These are phyloP conservation scores for Athelia psychrophila DNA, from an alignment of 1,284 basidiomycete genomes.

Conservation along the genomic window DNA sequence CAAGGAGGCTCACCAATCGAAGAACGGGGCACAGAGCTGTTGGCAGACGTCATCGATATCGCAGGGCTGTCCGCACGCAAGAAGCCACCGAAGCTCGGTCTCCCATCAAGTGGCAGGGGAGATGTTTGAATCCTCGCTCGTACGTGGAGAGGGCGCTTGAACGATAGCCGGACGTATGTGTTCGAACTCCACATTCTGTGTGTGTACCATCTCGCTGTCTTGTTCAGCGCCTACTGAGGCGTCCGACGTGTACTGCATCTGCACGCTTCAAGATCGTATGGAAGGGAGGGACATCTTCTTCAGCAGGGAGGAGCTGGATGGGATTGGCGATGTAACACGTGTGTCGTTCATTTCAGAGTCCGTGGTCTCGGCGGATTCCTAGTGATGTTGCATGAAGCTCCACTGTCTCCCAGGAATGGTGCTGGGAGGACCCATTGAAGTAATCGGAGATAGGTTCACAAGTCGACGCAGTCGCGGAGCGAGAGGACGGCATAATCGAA, in stretches of 20 bases:
- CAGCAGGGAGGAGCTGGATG: slow-evolving; percentile 22
- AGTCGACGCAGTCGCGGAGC: neutral
- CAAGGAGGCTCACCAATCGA: slow-evolving; percentile 4
- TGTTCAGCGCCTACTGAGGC: slow-evolving; percentile 15
- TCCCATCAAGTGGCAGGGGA: slow-evolving; percentile 26
- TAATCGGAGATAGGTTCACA: neutral
- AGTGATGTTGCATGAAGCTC: neutral
- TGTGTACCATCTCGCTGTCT: slow-evolving; percentile 55
- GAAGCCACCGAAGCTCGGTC: slow-evolving; percentile 25
- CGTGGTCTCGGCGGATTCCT: neutral
- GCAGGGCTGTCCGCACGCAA: slow-evolving; percentile 51
- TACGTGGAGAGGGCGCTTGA: slow-evolving; percentile 38
- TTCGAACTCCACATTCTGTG: slow-evolving; percentile 79
- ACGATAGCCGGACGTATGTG: slow-evolving; percentile 59
- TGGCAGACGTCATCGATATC: slow-evolving; percentile 36
- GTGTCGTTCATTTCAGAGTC: slow-evolving; percentile 4
- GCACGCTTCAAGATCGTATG: slow-evolving; percentile 40
- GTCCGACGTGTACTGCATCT: slow-evolving; percentile 21
- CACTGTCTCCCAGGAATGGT: too few species aligned
- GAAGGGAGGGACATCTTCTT: slow-evolving; percentile 56
- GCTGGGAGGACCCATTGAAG: too few species aligned
- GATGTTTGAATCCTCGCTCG: slow-evolving; percentile 54
- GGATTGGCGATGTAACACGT: slow-evolving; percentile 22
- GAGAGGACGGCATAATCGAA: neutral
- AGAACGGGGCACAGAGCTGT: slow-evolving; percentile 5